These are phyloP conservation scores for Graphilbum fragrans DNA, from an alignment of 2,329 filamentous ascomycete species.

Conservation along the genomic window DNA sequence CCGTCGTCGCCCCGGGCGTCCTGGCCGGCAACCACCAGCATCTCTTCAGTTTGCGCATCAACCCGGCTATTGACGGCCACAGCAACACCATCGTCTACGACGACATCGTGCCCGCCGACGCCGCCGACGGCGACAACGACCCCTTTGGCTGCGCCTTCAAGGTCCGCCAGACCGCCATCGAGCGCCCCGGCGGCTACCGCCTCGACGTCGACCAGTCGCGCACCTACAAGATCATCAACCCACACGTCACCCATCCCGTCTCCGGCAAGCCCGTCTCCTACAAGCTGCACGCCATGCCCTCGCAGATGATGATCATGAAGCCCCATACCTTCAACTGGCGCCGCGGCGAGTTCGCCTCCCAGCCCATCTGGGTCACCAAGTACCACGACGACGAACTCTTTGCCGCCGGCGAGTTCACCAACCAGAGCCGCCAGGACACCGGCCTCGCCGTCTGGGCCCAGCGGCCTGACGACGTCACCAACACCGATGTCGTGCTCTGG, in stretches of 20 bases:
- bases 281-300: slow-evolving; percentile 31
- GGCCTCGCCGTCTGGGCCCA: slow-evolving; percentile 18
- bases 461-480: slow-evolving; percentile 15
- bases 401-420: slow-evolving; percentile 27
- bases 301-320: slow-evolving; percentile 28
- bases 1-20: slow-evolving; percentile 48
- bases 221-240: slow-evolving; percentile 36
- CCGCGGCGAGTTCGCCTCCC: slow-evolving; percentile 27
- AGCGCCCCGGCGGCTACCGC: slow-evolving; percentile 33
- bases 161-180: slow-evolving; percentile 29
- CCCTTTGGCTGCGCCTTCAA: slow-evolving; percentile 34
- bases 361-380: slow-evolving; percentile 31
- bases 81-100: slow-evolving; percentile 35
- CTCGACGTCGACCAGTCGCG: slow-evolving; percentile 38
- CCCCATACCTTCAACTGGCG: slow-evolving; percentile 24
- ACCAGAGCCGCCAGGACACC: slow-evolving; percentile 26
- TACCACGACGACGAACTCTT: slow-evolving; percentile 30
- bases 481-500: slow-evolving; percentile 32
- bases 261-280: slow-evolving; percentile 31
- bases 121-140: slow-evolving; percentile 25
- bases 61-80: slow-evolving; percentile 49
- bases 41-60: slow-evolving; percentile 52
- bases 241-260: slow-evolving; percentile 24
- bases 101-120: slow-evolving; percentile 27
- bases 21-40: slow-evolving; percentile 61